These are phyloP conservation scores for Elsinoe australis DNA, from an alignment of 2,329 filamentous ascomycete genomes.

Conservation along the genomic window DNA sequence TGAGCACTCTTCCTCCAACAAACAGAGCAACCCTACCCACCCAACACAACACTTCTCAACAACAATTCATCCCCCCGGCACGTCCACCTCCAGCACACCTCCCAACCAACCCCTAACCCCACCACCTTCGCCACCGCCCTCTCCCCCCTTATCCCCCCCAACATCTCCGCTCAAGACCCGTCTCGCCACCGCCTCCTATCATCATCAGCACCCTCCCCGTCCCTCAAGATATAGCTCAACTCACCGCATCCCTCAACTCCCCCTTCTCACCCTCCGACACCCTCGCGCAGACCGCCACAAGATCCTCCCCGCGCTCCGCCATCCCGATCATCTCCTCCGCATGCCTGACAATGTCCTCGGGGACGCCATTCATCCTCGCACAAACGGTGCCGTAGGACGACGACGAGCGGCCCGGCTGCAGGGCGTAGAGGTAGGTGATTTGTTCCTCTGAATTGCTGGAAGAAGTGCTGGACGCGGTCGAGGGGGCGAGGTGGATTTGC, in stretches of 20 bases:
- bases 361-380: slow-evolving; percentile 79
- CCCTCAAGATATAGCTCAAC: no score
- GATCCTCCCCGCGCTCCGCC: slow-evolving; percentile 63
- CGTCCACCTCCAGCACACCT: neutral
- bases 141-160: neutral
- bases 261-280: slow-evolving; percentile 56
- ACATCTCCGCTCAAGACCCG: neutral
- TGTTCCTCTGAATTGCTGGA: neutral
- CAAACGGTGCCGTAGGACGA: slow-evolving; percentile 82
- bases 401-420: slow-evolving; percentile 55
- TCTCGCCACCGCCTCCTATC: slow-evolving; percentile 6
- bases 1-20: no score
- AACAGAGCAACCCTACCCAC: no score
- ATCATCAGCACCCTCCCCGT: no score
- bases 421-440: slow-evolving; percentile 31
- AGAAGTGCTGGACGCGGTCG: neutral
- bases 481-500: slow-evolving; percentile 55
- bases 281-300: slow-evolving; percentile 63
- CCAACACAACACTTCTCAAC: no score
- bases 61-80: no score
- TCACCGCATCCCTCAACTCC: slow-evolving; percentile 61
- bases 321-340: slow-evolving; percentile 66
- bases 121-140: neutral
- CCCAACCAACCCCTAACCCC: neutral
- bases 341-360: slow-evolving; percentile 60